Conservation (phyloP, 495 filamentous ascomycete species). For the Astrothelium macrocarpum region DNA sequence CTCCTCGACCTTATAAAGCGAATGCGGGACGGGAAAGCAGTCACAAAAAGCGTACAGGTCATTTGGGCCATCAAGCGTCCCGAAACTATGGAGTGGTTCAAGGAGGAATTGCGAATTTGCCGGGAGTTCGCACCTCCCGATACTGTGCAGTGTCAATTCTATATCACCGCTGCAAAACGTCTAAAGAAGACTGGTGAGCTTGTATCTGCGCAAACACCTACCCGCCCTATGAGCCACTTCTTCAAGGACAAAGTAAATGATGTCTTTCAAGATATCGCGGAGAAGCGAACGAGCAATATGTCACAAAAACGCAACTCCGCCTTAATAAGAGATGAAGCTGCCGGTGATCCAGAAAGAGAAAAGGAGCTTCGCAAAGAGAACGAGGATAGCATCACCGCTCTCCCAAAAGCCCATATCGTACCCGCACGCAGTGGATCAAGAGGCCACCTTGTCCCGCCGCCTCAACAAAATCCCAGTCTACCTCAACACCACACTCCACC, state of each 20-base stretch:
- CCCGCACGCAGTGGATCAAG: constrained; percentile 24
- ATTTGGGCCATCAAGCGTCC: constrained; percentile 84
- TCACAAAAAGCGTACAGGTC: constrained; percentile 80
- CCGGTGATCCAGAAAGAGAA: constrained; percentile 67
- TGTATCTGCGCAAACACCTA: constrained; percentile 40
- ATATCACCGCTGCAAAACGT: constrained; percentile 66
- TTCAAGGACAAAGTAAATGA: constrained; percentile 79
- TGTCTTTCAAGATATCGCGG: constrained; percentile 68
- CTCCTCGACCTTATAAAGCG: constrained; percentile 85
- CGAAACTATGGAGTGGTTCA: constrained; percentile 97
- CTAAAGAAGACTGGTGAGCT: constrained; percentile 31
- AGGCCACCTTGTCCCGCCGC: constrained; percentile 15
- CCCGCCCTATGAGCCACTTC: constrained; percentile 52
- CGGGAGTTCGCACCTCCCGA: constrained; percentile 74
- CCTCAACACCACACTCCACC: constrained; percentile 3
- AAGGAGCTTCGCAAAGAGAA: constrained; percentile 74
- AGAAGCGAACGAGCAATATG: constrained; percentile 42
- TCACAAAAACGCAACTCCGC: constrained; percentile 54
- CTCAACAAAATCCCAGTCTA: constrained; percentile 8
- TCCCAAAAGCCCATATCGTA: constrained; percentile 49
- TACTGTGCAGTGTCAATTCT: constrained; percentile 86
- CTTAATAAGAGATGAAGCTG: constrained; percentile 68
- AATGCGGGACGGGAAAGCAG: constrained; percentile 85
- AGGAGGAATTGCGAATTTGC: constrained; percentile 85
- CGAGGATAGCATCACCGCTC: constrained; percentile 70